Conservation (phyloP, 2,329 filamentous ascomycete genomes). For the Colletotrichum chrysophilum region DNA sequence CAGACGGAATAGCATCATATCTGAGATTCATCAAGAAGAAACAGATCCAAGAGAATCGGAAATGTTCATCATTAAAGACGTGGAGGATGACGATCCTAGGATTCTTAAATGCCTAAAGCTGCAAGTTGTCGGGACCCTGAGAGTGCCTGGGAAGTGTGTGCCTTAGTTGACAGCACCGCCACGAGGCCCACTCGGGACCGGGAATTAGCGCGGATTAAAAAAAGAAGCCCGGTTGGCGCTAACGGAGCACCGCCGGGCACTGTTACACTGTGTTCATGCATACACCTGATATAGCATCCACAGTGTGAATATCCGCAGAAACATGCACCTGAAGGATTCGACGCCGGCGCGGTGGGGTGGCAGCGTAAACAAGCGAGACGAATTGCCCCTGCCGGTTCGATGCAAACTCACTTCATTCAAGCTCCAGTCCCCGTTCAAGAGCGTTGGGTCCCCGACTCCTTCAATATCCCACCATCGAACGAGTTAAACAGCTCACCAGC, state of each 20-base stretch:
- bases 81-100: not conserved
- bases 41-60: not conserved
- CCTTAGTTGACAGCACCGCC: constrained; percentile 6
- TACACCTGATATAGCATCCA: rapidly evolving
- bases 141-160: not conserved
- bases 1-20: not conserved
- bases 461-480: constrained; percentile 11
- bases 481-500: not conserved
- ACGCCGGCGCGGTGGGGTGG: not conserved
- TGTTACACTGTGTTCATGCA: not conserved
- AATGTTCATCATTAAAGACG: not conserved
- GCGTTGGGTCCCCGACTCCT: not conserved
- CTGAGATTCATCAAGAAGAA: not conserved
- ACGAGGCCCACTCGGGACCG: constrained; percentile 1
- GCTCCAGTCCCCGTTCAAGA: not conserved
- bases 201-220: constrained; percentile 13
- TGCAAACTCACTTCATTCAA: not conserved
- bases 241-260: not conserved
- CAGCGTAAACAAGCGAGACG: constrained; percentile 5
- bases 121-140: not conserved
- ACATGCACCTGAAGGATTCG: not conserved
- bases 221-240: constrained; percentile 11
- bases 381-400: not conserved
- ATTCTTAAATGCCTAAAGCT: not conserved
- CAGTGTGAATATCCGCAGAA: not conserved